phyloP scores from a whole-genome alignment of 768 basidiomycete genomes.

The Crassisporium funariophilum region DNA sequence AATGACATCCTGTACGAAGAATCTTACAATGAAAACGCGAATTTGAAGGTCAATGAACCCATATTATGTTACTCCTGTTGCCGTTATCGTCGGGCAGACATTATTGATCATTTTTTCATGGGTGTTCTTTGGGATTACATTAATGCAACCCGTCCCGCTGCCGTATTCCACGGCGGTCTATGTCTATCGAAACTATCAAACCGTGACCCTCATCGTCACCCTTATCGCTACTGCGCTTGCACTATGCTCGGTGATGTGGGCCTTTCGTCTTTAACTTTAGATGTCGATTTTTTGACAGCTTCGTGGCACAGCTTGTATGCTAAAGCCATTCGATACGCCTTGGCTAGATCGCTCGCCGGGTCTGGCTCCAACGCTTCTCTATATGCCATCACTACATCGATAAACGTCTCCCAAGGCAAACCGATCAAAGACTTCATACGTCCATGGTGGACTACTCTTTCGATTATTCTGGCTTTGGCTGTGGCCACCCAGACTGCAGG shows the following conservation, averaged over 20 bases:
- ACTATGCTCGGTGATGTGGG: slow-evolving; percentile 13
- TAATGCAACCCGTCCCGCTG: slow-evolving; percentile 15
- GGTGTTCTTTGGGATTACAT: slow-evolving; percentile 18
- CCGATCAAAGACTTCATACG: slow-evolving; percentile 17
- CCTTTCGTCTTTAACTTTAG: too few relatives aligned
- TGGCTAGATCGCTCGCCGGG: slow-evolving; percentile 13
- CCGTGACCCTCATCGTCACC: slow-evolving; percentile 19
- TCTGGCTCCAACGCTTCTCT: slow-evolving; percentile 16
- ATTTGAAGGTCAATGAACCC: slow-evolving; percentile 5
- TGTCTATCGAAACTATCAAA: slow-evolving; percentile 13
- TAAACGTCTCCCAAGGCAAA: slow-evolving; percentile 12
- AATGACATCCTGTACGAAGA: too few relatives aligned
- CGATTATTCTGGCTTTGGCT: slow-evolving; percentile 15
- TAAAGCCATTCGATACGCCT: slow-evolving; percentile 17
- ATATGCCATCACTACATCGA: slow-evolving; percentile 15
- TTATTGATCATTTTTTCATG: slow-evolving; percentile 15
- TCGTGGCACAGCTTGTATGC: slow-evolving; percentile 14
- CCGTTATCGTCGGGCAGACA: slow-evolving; percentile 10
- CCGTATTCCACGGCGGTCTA: slow-evolving; percentile 8
- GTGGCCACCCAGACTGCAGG: slow-evolving; percentile 18
- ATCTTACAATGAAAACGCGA: too few relatives aligned
- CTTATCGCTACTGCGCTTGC: slow-evolving; percentile 16
- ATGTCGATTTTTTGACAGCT: background rate
- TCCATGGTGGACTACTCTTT: slow-evolving; percentile 16
- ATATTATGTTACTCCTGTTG: slow-evolving; percentile 6